Conservation (phyloP, 148 eudicot genomes). For the Limonium bicolor region DNA sequence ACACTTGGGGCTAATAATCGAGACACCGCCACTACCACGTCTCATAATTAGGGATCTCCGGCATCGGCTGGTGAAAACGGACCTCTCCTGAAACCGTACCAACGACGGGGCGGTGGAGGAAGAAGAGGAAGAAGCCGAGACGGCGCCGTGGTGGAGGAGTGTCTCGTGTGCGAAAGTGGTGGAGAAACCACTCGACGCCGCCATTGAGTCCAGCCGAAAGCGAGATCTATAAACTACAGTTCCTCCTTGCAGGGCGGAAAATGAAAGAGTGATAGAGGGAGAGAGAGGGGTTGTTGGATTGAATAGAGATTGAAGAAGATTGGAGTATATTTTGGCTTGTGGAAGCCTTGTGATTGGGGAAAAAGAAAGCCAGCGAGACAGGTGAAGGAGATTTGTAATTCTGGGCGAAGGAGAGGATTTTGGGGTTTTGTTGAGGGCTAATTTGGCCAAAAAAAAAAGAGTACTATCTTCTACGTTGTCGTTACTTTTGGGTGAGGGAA, state of each 20-base stretch:
- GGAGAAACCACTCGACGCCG: slow-evolving; percentile 34
- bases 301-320: neutral
- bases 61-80: too few species aligned
- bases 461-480: too few species aligned
- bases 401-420: too few species aligned
- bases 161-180: slow-evolving; percentile 50
- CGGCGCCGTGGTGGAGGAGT: slow-evolving; percentile 21
- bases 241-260: neutral
- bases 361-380: too few species aligned
- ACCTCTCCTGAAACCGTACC: too few species aligned
- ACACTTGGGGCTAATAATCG: slow-evolving; percentile 16
- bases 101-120: neutral
- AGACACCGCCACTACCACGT: slow-evolving; percentile 5
- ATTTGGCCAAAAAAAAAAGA: too few species aligned
- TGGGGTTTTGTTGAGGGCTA: too few species aligned
- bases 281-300: neutral
- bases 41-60: slow-evolving; percentile 5
- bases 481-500: too few species aligned
- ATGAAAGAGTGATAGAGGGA: neutral
- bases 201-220: slow-evolving; percentile 20
- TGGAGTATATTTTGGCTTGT: too few species aligned
- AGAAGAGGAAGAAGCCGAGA: slow-evolving; percentile 8
- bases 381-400: too few species aligned
- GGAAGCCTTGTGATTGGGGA: too few species aligned
- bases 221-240: neutral